Conservation (phyloP, 2,329 filamentous ascomycete species). For the Ilyonectria destructans region DNA sequence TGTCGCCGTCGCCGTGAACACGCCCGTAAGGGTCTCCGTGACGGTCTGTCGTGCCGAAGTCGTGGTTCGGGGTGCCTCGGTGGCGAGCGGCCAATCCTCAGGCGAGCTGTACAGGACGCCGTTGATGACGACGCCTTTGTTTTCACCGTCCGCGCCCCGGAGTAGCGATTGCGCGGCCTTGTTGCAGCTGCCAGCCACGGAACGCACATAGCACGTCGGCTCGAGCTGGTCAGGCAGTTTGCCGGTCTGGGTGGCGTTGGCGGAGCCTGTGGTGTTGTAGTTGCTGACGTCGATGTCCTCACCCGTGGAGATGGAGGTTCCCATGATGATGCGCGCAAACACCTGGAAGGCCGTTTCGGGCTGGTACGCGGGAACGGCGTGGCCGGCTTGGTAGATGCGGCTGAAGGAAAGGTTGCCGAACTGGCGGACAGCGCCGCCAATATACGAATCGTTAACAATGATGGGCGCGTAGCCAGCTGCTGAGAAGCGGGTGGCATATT, state of each 20-base stretch:
- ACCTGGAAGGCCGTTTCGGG: slow-evolving; percentile 73
- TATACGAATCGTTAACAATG: slow-evolving; percentile 77
- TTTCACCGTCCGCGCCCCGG: slow-evolving; percentile 57
- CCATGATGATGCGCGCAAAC: slow-evolving; percentile 73
- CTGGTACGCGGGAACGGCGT: slow-evolving; percentile 75
- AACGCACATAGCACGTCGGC: slow-evolving; percentile 75
- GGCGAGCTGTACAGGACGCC: slow-evolving; percentile 68
- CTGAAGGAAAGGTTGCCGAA: slow-evolving; percentile 82
- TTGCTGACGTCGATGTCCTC: slow-evolving; percentile 64
- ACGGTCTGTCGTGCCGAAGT: slow-evolving; percentile 39
- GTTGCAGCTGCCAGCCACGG: slow-evolving; percentile 66
- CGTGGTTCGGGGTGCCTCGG: slow-evolving; percentile 45
- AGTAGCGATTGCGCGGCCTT: slow-evolving; percentile 62
- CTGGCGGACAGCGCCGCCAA: slow-evolving; percentile 82
- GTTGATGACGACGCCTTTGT: slow-evolving; percentile 72
- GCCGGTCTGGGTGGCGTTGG: slow-evolving; percentile 72
- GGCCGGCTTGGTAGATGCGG: slow-evolving; percentile 77
- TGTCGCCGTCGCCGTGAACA: slow-evolving; percentile 56
- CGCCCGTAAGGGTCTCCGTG: slow-evolving; percentile 50
- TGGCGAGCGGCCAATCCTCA: slow-evolving; percentile 60
- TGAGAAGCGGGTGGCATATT: slow-evolving; percentile 71
- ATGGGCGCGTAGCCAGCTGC: slow-evolving; percentile 82
- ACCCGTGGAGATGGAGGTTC: slow-evolving; percentile 71
- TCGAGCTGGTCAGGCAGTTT: slow-evolving; percentile 63
- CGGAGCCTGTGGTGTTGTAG: slow-evolving; percentile 72